Percentiles rank a stretch among this genome's conserved stretches.
Conservation (phyloP, 345 rosid genomes). For the Moricandia arvensis region DNA sequence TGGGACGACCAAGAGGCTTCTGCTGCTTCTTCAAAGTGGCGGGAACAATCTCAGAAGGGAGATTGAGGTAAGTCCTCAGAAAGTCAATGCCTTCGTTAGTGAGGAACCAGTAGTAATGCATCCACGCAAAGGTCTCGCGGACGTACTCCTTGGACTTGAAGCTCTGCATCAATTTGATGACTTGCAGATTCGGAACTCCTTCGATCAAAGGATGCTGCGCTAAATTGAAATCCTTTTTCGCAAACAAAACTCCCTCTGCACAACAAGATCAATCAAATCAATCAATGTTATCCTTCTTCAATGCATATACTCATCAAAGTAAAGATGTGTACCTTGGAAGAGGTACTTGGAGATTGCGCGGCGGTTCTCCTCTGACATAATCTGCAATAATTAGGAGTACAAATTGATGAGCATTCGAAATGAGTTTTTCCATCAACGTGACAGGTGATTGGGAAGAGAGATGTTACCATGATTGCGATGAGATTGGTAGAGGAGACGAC, state of each 20-base stretch:
- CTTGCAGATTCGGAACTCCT: constrained; percentile 75
- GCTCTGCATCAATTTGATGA: constrained; percentile 92
- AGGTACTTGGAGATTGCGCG: constrained; percentile 95
- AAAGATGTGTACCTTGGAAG: constrained; percentile 61
- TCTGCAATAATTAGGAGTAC: constrained; percentile 40
- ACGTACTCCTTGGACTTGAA: constrained; percentile 94
- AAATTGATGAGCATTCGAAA: not conserved
- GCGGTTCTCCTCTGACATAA: constrained; percentile 84
- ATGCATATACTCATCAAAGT: not conserved
- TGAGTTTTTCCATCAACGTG: not conserved
- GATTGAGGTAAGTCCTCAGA: constrained; percentile 74
- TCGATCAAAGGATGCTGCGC: constrained; percentile 81
- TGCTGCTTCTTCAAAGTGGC: constrained; percentile 87
- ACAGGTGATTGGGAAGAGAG: not conserved
- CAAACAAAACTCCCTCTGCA: constrained; percentile 84
- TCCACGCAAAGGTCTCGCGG: constrained; percentile 92
- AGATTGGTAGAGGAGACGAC: constrained; percentile 16
- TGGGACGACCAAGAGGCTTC: constrained; percentile 71
- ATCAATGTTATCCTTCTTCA: not conserved
- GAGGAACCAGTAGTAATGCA: constrained; percentile 95
- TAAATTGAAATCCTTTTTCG: constrained; percentile 83
- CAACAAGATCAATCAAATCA: not conserved
- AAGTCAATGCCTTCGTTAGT: constrained; percentile 89
- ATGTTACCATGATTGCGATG: constrained; percentile 30
- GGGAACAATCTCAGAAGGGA: constrained; percentile 93